These are phyloP conservation scores for Hordeum vulgare DNA, from an alignment of 176 grass and related monocot species.

Conservation along the genomic window DNA sequence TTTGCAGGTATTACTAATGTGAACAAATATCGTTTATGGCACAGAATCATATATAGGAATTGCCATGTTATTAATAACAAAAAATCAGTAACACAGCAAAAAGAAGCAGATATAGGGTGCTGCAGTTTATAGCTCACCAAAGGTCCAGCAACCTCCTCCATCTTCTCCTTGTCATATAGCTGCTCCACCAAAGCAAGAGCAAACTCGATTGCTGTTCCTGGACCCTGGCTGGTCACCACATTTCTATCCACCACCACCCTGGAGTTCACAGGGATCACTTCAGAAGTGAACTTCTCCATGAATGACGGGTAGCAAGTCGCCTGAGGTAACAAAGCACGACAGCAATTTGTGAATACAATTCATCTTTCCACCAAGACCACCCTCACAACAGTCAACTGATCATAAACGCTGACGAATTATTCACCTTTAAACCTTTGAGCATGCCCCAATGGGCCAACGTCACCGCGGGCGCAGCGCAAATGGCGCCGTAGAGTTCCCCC, in stretches of 20 bases:
- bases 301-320: conserved; percentile 62
- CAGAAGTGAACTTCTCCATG: conserved; percentile 55
- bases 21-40: neutral
- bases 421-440: conserved; percentile 83
- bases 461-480: conserved; percentile 61
- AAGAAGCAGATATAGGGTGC: neutral
- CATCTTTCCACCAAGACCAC: neutral
- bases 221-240: conserved; percentile 54
- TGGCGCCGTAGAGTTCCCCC: conserved; percentile 63
- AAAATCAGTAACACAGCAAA: neutral
- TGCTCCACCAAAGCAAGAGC: conserved; percentile 56
- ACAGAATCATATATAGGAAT: neutral
- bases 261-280: conserved; percentile 52
- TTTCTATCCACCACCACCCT: conserved; percentile 62
- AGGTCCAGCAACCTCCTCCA: conserved; percentile 55
- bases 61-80: neutral
- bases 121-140: conserved; percentile 37
- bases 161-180: conserved; percentile 58
- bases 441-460: conserved; percentile 74
- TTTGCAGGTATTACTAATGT: neutral
- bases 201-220: conserved; percentile 56
- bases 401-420: neutral
- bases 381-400: neutral
- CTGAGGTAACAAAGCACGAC: conserved; percentile 29
- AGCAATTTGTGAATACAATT: neutral